Base-by-base conservation (phyloP, 139 green algal genomes). In the Chlorella sp. region DNA sequence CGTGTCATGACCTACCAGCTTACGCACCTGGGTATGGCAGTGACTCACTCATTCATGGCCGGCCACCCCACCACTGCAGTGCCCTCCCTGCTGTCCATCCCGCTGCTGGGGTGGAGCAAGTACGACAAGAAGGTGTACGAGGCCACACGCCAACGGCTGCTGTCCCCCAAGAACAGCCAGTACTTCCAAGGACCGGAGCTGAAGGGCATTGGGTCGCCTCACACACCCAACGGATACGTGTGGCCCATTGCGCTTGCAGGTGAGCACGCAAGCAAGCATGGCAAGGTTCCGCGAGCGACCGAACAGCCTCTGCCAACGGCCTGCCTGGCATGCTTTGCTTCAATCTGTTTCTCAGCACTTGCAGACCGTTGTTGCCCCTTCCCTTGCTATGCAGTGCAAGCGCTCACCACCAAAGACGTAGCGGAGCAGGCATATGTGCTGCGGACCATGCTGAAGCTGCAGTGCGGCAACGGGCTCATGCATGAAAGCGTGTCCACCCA, bases 31-130 rank as follows among this genome's bases (percentile, higher is more conserved):
- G 44, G 44, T 11, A 7, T 11, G 44, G 44, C 44, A 55, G 11
- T n/a, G n/a, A n/a, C n/a, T n/a, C n/a, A n/a, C n/a, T n/a, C n/a
- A n/a, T n/a, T n/a, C n/a, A n/a, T n/a, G n/a, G n/a, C n/a, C n/a
- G n/a, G n/a, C n/a, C n/a, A 9, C 4, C 18, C 20, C 18, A 17
- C 16, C 20, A 0, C 2, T 32, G 56, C 57, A 82, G 56, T 95
- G 47, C 92, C 92, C 26, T 93, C 88, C 7, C 83, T 95, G 36
- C 79, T 95, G 63, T 89, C 91, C 21, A 81, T 94, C 30, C 92
- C 92, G 4, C 63, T 94, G 60, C 74, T 95, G 67, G 92, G 92
- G 1, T 95, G 91, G 51, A 11, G 47, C 0, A 34, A 78, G 7
- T 93, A 89, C 57, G 89, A 94, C 41, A 21, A 18, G 25, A 26